Conservation (phyloP, 495 filamentous ascomycete species). For the Neurospora pannonica region DNA sequence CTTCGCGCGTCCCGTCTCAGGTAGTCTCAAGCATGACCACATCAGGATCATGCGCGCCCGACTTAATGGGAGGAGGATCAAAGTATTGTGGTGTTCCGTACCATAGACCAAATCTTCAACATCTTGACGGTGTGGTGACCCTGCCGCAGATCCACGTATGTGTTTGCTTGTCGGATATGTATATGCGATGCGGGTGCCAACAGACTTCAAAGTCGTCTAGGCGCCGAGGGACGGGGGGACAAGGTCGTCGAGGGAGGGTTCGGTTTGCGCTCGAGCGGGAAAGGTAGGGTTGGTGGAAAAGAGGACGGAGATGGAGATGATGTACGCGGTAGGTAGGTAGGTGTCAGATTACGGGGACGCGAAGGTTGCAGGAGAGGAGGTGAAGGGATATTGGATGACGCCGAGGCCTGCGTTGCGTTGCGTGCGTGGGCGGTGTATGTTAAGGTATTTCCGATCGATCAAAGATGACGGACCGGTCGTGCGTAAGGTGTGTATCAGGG, state of each 20-base stretch:
- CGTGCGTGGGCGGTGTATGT: background rate
- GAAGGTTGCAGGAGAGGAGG: background rate
- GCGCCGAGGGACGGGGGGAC: background rate
- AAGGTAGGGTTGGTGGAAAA: background rate
- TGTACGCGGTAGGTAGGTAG: background rate
- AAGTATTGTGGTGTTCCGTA: conserved; percentile 30
- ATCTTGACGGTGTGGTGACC: conserved; percentile 45
- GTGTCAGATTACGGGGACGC: background rate
- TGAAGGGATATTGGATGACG: background rate
- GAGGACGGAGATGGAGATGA: background rate
- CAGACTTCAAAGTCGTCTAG: background rate
- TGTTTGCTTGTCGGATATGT: background rate
- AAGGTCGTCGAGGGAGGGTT: background rate
- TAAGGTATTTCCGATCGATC: background rate
- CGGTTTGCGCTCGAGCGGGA: background rate
- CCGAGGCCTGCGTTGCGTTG: background rate
- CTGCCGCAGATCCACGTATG: background rate
- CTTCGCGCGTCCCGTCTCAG: conserved; percentile 40
- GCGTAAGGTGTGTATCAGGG: background rate
- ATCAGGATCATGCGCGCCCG: background rate
- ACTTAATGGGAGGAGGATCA: background rate
- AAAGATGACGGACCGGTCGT: background rate
- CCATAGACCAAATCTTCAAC: conserved; percentile 99
- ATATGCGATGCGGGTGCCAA: background rate
- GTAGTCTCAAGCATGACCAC: background rate